A percentile compares a stretch with the other conserved stretches of the same genome.
phyloP scores from a whole-genome alignment of 2,329 filamentous ascomycete genomes.

The Anisogramma anomala region DNA sequence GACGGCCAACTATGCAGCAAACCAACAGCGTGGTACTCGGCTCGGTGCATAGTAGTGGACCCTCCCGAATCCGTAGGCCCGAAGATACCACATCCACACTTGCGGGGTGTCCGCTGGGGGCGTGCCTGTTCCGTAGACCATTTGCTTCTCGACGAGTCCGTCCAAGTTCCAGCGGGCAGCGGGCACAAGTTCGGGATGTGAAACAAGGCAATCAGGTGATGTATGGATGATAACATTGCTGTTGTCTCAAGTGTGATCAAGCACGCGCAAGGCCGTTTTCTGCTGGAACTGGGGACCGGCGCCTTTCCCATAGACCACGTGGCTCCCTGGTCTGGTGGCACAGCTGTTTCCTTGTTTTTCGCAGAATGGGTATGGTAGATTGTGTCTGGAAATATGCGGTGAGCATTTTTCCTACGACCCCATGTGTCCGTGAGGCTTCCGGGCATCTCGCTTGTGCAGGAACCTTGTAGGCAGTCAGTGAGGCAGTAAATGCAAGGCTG shows the following conservation, averaged over 20 bases:
- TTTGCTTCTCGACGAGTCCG: not conserved
- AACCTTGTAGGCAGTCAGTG: too few relatives aligned
- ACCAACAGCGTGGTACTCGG: not conserved
- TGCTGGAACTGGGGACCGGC: too few relatives aligned
- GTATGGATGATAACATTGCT: too few relatives aligned
- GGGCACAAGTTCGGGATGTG: too few relatives aligned
- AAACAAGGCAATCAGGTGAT: too few relatives aligned
- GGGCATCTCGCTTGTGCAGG: too few relatives aligned
- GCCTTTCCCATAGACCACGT: not conserved
- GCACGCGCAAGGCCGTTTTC: not conserved
- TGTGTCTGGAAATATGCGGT: conserved; percentile 8
- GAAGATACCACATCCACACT: too few relatives aligned
- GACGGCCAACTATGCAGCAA: not conserved
- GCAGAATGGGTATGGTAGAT: not conserved
- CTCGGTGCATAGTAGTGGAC: too few relatives aligned
- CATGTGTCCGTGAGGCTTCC: too few relatives aligned
- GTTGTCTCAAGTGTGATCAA: not conserved
- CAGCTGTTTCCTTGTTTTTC: not conserved
- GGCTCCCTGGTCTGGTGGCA: not conserved
- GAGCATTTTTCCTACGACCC: not conserved
- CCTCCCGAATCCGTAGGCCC: too few relatives aligned
- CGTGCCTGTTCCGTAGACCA: not conserved
- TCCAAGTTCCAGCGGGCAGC: too few relatives aligned
- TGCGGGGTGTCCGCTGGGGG: not conserved
- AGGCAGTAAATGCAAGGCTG: too few relatives aligned